A percentile compares a stretch with the other conserved stretches of the same genome.
Conservation (phyloP, 2,329 filamentous ascomycete species). For the Cadophora gregata region DNA sequence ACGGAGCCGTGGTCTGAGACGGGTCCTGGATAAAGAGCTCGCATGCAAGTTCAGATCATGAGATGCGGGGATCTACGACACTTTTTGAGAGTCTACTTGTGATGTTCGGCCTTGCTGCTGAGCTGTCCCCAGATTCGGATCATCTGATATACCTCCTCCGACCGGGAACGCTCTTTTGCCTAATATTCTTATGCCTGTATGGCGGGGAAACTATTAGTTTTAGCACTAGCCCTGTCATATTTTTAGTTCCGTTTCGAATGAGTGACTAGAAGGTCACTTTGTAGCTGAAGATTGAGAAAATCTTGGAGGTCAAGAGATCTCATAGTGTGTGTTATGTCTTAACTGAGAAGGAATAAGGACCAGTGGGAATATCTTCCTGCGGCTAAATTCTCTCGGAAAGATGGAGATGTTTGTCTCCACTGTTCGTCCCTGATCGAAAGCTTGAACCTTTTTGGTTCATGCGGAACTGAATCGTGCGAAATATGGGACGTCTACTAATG, state of each 20-base stretch:
- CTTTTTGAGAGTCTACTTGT: not conserved
- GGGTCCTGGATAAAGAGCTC: not conserved
- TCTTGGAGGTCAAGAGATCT: not conserved
- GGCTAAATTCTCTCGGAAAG: slow-evolving; percentile 14
- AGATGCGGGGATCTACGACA: slow-evolving; percentile 11
- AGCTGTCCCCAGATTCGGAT: slow-evolving; percentile 6
- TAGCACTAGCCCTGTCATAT: slow-evolving; percentile 5
- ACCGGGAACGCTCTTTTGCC: not conserved
- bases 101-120: not conserved
- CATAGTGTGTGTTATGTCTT: not conserved
- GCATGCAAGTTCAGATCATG: slow-evolving; percentile 8
- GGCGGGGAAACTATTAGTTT: not conserved
- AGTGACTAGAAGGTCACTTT: not conserved
- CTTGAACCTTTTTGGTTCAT: slow-evolving; percentile 9
- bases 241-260: slow-evolving; percentile 3
- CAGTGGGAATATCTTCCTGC: not conserved
- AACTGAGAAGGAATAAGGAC: not conserved
- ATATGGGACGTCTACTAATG: not conserved
- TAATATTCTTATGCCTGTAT: not conserved
- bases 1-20: not conserved
- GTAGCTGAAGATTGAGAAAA: not conserved
- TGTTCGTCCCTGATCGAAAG: slow-evolving; percentile 2
- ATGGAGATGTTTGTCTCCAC: slow-evolving; percentile 9
- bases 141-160: slow-evolving; percentile 4
- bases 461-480: slow-evolving; percentile 7